phyloP scores from a whole-genome alignment of 1,284 basidiomycete genomes.

The Cryptococcus deneoformans region DNA sequence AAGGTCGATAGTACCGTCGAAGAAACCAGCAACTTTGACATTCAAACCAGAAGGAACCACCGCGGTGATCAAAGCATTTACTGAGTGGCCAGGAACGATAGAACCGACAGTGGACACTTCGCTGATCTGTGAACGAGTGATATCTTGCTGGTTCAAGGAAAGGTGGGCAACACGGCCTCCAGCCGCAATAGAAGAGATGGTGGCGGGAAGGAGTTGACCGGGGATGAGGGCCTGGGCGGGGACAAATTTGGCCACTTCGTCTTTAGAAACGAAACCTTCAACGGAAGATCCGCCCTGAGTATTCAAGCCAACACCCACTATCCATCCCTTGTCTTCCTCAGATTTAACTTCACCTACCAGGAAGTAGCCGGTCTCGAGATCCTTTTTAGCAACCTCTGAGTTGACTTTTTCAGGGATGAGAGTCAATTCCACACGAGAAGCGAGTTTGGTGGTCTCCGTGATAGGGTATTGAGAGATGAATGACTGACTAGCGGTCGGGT shows the following conservation, averaged over 20 bases:
- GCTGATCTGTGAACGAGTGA: constrained; percentile 57
- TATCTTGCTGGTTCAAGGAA: constrained; percentile 53
- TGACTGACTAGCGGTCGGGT: constrained; percentile 42
- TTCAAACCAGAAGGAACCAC: constrained; percentile 77
- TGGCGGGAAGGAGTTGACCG: constrained; percentile 65
- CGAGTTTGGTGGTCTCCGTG: constrained; percentile 45
- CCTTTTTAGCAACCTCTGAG: constrained; percentile 70
- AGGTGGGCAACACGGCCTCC: constrained; percentile 45
- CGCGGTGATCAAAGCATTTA: constrained; percentile 80
- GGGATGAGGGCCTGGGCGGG: constrained; percentile 30
- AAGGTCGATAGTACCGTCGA: constrained; percentile 85
- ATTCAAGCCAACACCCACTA: constrained; percentile 76
- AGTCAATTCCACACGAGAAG: constrained; percentile 75
- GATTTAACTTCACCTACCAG: constrained; percentile 76
- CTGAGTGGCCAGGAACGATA: constrained; percentile 80
- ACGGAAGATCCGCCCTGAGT: constrained; percentile 51
- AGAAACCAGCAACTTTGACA: constrained; percentile 89
- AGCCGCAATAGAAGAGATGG: constrained; percentile 60
- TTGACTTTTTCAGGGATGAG: constrained; percentile 85
- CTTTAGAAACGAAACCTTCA: constrained; percentile 75
- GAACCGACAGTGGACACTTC: constrained; percentile 78
- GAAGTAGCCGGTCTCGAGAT: constrained; percentile 74
- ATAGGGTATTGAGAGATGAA: constrained; percentile 49
- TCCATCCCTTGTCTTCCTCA: constrained; percentile 93
- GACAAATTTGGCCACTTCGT: constrained; percentile 55